These are phyloP conservation scores for Medicago ruthenica DNA, from an alignment of 306 rosid species.

Conservation along the genomic window DNA sequence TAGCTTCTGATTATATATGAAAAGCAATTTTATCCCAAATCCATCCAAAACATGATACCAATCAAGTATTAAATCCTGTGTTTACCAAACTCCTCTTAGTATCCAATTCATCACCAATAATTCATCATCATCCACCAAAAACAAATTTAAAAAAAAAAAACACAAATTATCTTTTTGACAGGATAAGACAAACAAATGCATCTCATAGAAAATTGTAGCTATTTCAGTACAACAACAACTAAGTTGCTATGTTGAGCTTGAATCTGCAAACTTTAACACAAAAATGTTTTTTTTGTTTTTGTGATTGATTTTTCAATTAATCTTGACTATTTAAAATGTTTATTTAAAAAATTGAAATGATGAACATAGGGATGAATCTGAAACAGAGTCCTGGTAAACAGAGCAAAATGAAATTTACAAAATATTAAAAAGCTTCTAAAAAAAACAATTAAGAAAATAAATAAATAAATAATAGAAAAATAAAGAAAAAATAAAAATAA, in stretches of 20 bases:
- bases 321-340: not conserved
- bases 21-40: constrained; percentile 38
- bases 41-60: constrained; percentile 63
- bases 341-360: not conserved
- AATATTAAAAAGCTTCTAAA: constrained; percentile 16
- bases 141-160: not conserved
- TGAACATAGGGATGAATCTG: constrained; percentile 24
- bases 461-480: constrained; percentile 9
- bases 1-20: constrained; percentile 25
- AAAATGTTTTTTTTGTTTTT: constrained; percentile 1
- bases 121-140: constrained; percentile 6
- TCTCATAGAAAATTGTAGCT: constrained; percentile 38
- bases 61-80: constrained; percentile 59
- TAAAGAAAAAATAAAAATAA: not conserved
- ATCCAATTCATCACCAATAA: constrained; percentile 26
- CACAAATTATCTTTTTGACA: constrained; percentile 5
- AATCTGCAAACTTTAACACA: not conserved
- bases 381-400: constrained; percentile 22
- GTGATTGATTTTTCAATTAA: constrained; percentile 17
- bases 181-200: constrained; percentile 34
- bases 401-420: constrained; percentile 17
- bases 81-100: constrained; percentile 29
- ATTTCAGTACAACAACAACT: constrained; percentile 8
- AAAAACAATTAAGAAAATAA: not conserved
- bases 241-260: constrained; percentile 19